phyloP scores from a whole-genome alignment of 495 filamentous ascomycete species.

The Podospora comata region DNA sequence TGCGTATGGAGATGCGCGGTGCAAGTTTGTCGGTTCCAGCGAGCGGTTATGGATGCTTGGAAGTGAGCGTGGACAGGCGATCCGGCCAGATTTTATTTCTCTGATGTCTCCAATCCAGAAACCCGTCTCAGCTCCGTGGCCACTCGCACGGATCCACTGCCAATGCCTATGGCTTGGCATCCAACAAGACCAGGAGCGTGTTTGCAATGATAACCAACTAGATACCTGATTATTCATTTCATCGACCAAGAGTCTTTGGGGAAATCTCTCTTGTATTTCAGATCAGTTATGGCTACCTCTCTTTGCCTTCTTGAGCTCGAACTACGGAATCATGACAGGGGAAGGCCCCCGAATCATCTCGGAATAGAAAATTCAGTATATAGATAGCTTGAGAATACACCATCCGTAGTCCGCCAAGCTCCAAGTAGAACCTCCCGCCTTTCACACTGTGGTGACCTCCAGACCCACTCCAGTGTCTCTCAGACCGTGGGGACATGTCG shows the following conservation, averaged over 20 bases:
- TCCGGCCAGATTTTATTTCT: slow-evolving; percentile 8
- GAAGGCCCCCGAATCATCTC: background rate
- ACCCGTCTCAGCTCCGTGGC: background rate
- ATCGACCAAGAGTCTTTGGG: too few species aligned
- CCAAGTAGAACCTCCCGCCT: background rate
- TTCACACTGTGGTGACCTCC: background rate
- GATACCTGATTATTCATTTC: too few species aligned
- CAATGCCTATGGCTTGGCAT: background rate
- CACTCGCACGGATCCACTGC: background rate
- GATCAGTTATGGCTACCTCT: too few species aligned
- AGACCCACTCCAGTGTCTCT: background rate
- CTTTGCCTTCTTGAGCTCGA: background rate
- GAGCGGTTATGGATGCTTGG: background rate
- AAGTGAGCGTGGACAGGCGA: background rate
- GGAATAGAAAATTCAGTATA: background rate
- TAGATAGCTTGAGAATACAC: background rate
- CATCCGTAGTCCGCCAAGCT: background rate
- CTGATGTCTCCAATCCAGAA: background rate
- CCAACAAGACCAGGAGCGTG: too few species aligned
- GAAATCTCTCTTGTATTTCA: too few species aligned
- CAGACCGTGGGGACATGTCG: background rate
- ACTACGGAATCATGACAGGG: background rate
- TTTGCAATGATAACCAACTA: too few species aligned
- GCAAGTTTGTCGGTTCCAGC: background rate
- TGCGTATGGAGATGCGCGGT: background rate